phyloP scores from a whole-genome alignment of 2,329 filamentous ascomycete species.

The Colletotrichum chrysophilum region DNA sequence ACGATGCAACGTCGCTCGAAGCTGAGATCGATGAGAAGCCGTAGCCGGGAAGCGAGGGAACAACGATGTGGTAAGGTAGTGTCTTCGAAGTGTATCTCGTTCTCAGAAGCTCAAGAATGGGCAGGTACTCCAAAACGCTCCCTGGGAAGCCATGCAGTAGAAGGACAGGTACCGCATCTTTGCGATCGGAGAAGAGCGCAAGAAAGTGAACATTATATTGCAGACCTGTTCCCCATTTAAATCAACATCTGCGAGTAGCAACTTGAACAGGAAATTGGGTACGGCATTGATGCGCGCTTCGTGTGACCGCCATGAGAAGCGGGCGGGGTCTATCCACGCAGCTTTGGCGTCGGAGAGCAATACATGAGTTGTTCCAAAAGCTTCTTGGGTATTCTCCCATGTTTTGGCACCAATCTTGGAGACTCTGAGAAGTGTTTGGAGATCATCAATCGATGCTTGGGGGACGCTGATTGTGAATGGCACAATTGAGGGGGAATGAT shows the following conservation, averaged over 20 bases:
- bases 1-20: not conserved
- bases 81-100: not conserved
- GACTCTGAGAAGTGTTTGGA: not conserved
- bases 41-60: not conserved
- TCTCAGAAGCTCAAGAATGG: not conserved
- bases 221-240: not conserved
- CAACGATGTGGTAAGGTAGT: not conserved
- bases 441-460: not conserved
- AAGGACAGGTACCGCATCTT: not conserved
- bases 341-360: not conserved
- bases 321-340: not conserved
- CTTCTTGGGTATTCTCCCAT: not conserved
- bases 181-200: not conserved
- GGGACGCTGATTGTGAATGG: not conserved
- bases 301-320: not conserved
- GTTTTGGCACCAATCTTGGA: not conserved
- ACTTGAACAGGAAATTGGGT: rapidly evolving
- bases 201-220: not conserved
- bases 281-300: not conserved
- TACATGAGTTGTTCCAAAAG: not conserved
- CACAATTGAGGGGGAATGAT: not conserved
- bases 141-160: not conserved
- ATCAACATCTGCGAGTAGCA: not conserved
- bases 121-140: not conserved
- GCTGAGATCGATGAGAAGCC: not conserved